Base-by-base conservation (phyloP, 2,329 filamentous ascomycete species). In the Cercospora sojina region DNA sequence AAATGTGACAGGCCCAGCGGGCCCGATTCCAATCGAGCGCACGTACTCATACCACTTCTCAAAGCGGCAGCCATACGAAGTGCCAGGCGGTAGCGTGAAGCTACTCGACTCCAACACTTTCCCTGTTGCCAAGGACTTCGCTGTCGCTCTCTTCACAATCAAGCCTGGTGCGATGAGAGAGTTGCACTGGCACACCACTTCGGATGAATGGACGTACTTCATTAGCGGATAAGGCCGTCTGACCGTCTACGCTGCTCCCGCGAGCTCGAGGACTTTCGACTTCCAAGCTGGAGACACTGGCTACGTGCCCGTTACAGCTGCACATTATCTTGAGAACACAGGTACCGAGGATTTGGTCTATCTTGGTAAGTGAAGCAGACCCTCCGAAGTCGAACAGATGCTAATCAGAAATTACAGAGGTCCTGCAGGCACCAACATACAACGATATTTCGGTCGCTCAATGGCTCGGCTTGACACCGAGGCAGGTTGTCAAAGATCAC, bases 81-180 rank as follows among this genome's bases (percentile, higher is more conserved):
- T 84, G 0, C 83, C 85, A 0, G 86, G 86, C 32, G 87, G 86
- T 5, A 83, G 64, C 1, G 84, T 88, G 70, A 88, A 88, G 78
- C 84, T 88, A 63, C 74, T 88, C 6, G 87, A 89, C 71, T 81
- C 85, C 0, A 74, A 77, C 0, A 86, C 82, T 1, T 89, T 89
- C 76, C 87, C 87, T 5, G 78, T 87, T 29, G 84, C 87, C 0
- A 75, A 74, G 10, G 81, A 80, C 64, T 87, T 88, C 74, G 84
- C 86, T 3, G 83, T 83, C 0, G 86, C 85, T 0, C 79, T 88
- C 1, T 84, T 88, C 9, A 85, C 83, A 2, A 78, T 88, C 32
- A 79, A 87, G 70, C 86, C 87, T 0, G 87, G 87, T n/a, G 86
- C 86, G 1, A 86, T 89, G 84, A 83, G 87, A 23, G 87, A 89